Evolutionary conservation across 2,329 filamentous ascomycete genomes (phyloP).

Genomic region (Peltaster fructicola): DNA sequence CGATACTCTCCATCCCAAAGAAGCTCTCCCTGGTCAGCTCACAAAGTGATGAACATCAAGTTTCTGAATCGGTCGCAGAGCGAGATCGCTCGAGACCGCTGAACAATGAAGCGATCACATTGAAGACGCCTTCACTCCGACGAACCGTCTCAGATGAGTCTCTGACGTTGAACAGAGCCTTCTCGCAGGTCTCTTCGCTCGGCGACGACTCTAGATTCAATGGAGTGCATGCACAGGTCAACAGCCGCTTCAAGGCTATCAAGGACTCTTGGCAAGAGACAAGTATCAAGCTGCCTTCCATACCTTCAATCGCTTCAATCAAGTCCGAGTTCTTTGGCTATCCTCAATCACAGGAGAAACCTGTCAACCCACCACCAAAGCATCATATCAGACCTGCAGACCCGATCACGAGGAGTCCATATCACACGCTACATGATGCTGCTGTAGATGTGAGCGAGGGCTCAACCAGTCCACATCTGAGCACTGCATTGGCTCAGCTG

Average conservation of each 20-base stretch:
- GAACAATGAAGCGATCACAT: no score
- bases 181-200: conserved; percentile 65
- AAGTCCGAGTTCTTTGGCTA: conserved; percentile 16
- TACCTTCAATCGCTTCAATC: conserved; percentile 33
- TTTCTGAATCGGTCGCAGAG: no score
- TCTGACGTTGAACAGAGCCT: conserved; percentile 49
- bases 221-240: conserved; percentile 67
- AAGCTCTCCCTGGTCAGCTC: conserved; percentile 12
- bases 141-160: conserved; percentile 62
- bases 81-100: no score
- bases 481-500: conserved; percentile 44
- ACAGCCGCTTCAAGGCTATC: conserved; percentile 77
- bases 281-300: conserved; percentile 43
- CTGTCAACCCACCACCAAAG: no score
- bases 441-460: conserved; percentile 9
- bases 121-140: conserved; percentile 27
- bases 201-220: conserved; percentile 71
- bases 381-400: no score
- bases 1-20: conserved; percentile 15
- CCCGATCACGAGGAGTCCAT: conserved; percentile 12
- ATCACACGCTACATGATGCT: conserved; percentile 10
- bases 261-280: conserved; percentile 76
- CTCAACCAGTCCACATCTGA: conserved; percentile 32
- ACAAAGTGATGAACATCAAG: no score
- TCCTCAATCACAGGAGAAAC: conserved; percentile 1